phyloP scores from a whole-genome alignment of 1,284 basidiomycete species.

The Leccinum griseonigrum region DNA sequence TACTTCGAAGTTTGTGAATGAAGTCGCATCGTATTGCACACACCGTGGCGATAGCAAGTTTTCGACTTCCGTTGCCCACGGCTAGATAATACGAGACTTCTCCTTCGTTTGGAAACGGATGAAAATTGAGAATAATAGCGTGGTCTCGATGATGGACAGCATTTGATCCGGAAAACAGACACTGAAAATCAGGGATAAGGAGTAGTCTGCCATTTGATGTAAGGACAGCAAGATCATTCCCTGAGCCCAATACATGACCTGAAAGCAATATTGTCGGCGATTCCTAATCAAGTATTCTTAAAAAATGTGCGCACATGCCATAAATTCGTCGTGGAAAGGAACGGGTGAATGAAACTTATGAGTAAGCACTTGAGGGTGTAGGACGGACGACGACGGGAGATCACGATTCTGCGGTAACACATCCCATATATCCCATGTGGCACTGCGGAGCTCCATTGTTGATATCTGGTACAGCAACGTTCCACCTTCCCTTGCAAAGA shows the following conservation, averaged over 20 bases:
- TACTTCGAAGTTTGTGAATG: neutral
- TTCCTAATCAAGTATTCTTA: neutral
- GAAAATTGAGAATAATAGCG: constrained; percentile 44
- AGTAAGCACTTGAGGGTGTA: constrained; percentile 17
- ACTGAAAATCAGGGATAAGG: constrained; percentile 53
- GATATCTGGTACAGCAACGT: constrained; percentile 42
- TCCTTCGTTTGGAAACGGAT: constrained; percentile 19
- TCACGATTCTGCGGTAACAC: constrained; percentile 11
- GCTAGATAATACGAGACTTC: constrained; percentile 48
- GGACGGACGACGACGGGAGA: constrained; percentile 29
- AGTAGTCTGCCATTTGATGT: constrained; percentile 44
- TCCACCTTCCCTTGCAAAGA: constrained; percentile 53
- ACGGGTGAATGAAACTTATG: constrained; percentile 5
- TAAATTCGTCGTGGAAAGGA: constrained; percentile 18
- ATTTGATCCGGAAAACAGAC: constrained; percentile 33
- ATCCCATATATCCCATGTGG: constrained; percentile 26
- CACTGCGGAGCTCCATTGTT: constrained; percentile 32
- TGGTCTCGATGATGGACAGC: constrained; percentile 34
- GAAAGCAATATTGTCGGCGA: constrained; percentile 4
- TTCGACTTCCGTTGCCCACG: constrained; percentile 42
- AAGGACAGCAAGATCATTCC: constrained; percentile 52
- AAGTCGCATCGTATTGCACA: constrained; percentile 14
- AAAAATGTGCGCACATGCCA: constrained; percentile 25
- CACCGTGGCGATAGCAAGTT: constrained; percentile 52
- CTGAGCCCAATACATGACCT: constrained; percentile 63